Conservation (phyloP, 164 flowering plant species). For the grape (Vitis vinifera) region DNA sequence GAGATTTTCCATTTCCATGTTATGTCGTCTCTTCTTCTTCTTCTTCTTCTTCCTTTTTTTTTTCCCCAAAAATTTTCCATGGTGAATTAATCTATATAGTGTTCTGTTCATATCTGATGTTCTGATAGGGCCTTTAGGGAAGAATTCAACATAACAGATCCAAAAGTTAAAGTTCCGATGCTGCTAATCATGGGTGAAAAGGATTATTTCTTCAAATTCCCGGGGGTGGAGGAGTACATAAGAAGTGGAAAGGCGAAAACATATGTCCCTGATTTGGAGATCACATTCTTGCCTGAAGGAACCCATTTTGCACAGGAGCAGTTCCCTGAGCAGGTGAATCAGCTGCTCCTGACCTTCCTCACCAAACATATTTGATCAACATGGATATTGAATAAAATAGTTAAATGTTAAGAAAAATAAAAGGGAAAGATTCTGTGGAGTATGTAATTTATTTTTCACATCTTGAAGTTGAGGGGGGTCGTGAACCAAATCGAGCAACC, state of each 20-base stretch:
- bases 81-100: not conserved
- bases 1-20: not conserved
- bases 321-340: slow-evolving; percentile 31
- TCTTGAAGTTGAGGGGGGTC: no score
- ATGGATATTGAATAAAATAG: not conserved
- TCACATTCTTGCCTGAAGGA: slow-evolving; percentile 29
- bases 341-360: slow-evolving; percentile 32
- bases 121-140: slow-evolving; percentile 14
- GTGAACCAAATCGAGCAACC: no score
- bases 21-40: not conserved
- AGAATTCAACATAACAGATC: slow-evolving; percentile 19
- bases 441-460: no score
- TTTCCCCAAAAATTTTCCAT: not conserved
- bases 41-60: not conserved
- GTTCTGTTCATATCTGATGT: not conserved
- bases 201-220: slow-evolving; percentile 33
- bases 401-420: no score
- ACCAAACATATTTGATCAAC: slow-evolving; percentile 12
- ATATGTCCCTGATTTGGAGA: slow-evolving; percentile 31
- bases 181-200: slow-evolving; percentile 29
- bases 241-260: slow-evolving; percentile 18
- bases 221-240: slow-evolving; percentile 32
- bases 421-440: no score
- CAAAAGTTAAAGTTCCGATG: slow-evolving; percentile 25
- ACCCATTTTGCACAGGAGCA: slow-evolving; percentile 40